Conservation (phyloP, 306 rosid genomes). For the Psophocarpus tetragonolobus region DNA sequence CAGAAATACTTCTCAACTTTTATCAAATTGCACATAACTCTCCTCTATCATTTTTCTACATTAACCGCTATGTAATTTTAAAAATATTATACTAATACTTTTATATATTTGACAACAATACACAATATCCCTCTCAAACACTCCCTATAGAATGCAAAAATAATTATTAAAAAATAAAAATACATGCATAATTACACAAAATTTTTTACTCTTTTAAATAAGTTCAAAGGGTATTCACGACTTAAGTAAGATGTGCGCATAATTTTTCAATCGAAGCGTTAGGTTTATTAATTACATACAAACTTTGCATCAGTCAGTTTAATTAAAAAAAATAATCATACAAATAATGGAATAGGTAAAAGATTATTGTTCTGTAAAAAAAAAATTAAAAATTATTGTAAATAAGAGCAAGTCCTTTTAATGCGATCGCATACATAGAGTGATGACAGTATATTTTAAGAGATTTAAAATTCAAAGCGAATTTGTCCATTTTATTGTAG, state of each 20-base stretch:
- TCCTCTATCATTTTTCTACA: too few species aligned
- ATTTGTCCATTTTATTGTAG: slow-evolving; percentile 22
- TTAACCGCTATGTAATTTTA: too few species aligned
- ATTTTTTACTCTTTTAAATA: too few species aligned
- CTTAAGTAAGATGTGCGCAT: background rate
- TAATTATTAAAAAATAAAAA: too few species aligned
- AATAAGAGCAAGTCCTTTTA: background rate
- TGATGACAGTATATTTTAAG: background rate
- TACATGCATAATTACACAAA: too few species aligned
- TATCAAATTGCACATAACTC: too few species aligned
- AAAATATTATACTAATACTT: too few species aligned
- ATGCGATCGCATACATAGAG: background rate
- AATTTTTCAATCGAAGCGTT: background rate
- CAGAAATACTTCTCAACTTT: too few species aligned
- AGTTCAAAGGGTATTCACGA: too few species aligned
- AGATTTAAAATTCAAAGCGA: slow-evolving; percentile 1
- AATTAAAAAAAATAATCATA: background rate
- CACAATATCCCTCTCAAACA: too few species aligned
- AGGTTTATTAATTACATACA: background rate
- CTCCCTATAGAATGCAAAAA: too few species aligned
- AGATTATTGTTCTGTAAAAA: background rate
- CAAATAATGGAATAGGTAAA: background rate
- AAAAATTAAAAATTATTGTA: background rate
- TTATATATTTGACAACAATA: too few species aligned
- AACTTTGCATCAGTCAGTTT: background rate